Percentiles rank a stretch among this genome's conserved stretches.
Evolutionary conservation across 192 early-diverging fungal genomes (phyloP).

Genomic region (Entomortierella beljakovae): DNA sequence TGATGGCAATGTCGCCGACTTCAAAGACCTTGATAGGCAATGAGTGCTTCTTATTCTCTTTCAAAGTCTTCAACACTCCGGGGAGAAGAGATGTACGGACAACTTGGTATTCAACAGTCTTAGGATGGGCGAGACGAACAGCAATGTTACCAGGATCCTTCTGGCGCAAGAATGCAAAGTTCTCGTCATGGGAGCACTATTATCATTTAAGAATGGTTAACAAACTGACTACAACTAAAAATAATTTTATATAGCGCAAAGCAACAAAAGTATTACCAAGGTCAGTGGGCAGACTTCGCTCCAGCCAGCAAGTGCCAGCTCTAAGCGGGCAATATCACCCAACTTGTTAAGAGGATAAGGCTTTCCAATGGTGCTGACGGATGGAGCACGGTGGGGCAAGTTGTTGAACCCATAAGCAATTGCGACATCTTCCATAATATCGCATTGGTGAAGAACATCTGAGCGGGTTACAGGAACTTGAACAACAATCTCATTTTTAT

Average conservation of each 20-base stretch:
- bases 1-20: constrained; percentile 93
- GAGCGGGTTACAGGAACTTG: constrained; percentile 89
- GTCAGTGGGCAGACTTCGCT: constrained; percentile 95
- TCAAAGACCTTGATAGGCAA: constrained; percentile 97
- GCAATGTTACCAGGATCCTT: constrained; percentile 83
- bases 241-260: neutral
- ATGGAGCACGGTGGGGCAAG: constrained; percentile 83
- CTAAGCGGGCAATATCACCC: constrained; percentile 84
- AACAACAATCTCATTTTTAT: constrained; percentile 74
- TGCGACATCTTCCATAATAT: constrained; percentile 98
- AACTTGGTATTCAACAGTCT: constrained; percentile 91
- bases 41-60: constrained; percentile 86
- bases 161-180: constrained; percentile 89
- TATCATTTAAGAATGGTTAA: constrained; percentile 26
- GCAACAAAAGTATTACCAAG: constrained; percentile 67
- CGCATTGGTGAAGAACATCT: constrained; percentile 96
- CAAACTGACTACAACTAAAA: neutral
- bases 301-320: constrained; percentile 92
- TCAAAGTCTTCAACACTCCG: constrained; percentile 93
- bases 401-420: constrained; percentile 98
- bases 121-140: constrained; percentile 92
- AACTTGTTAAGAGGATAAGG: constrained; percentile 95
- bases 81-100: constrained; percentile 93
- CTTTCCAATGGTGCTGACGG: constrained; percentile 85
- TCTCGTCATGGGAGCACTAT: constrained; percentile 97